Evolutionary conservation across 176 grass and related monocot genomes (phyloP).

Genomic region (Neostapfia colusana): DNA sequence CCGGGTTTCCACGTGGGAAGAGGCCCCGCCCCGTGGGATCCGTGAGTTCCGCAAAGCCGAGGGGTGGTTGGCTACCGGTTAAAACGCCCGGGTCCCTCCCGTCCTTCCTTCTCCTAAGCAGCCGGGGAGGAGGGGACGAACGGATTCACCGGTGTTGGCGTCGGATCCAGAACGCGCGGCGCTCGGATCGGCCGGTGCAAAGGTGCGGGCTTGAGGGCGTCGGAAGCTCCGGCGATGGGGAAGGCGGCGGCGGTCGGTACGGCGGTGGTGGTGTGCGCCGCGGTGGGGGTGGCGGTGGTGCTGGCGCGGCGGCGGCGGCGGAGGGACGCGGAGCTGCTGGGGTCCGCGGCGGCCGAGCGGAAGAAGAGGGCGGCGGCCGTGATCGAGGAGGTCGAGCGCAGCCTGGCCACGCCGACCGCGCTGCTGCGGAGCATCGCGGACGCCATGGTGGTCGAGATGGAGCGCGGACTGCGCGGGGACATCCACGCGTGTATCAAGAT

Average conservation of each 20-base stretch:
- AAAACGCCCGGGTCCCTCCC: conserved; percentile 42
- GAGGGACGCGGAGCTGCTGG: conserved; percentile 31
- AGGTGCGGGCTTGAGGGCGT: neutral
- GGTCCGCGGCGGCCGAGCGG: conserved; percentile 25
- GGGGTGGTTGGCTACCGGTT: conserved; percentile 27
- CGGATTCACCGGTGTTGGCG: neutral
- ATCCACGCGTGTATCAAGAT: conserved; percentile 65
- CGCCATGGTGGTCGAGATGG: conserved; percentile 83
- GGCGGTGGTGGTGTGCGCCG: conserved; percentile 70
- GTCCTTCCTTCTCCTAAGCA: conserved; percentile 12
- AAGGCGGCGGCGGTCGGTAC: conserved; percentile 58
- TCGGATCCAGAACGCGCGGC: conserved; percentile 37
- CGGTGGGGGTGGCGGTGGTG: conserved; percentile 60
- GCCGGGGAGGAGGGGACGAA: conserved; percentile 1
- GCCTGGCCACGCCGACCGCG: conserved; percentile 64
- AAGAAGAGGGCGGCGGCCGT: conserved; percentile 41
- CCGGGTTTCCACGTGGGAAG: conserved; percentile 11
- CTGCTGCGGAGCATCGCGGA: conserved; percentile 78
- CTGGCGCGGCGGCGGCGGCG: conserved; percentile 40
- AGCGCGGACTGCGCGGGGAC: conserved; percentile 74
- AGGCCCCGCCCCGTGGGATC: conserved; percentile 13
- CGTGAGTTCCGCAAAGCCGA: conserved; percentile 43
- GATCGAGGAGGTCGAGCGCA: conserved; percentile 72
- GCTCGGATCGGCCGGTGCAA: neutral
- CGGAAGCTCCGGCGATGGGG: conserved; percentile 44